A percentile compares a stretch with the other conserved stretches of the same genome.
These are phyloP conservation scores for Aristolochia fimbriata DNA, from an alignment of 164 flowering plant species.

Conservation along the genomic window DNA sequence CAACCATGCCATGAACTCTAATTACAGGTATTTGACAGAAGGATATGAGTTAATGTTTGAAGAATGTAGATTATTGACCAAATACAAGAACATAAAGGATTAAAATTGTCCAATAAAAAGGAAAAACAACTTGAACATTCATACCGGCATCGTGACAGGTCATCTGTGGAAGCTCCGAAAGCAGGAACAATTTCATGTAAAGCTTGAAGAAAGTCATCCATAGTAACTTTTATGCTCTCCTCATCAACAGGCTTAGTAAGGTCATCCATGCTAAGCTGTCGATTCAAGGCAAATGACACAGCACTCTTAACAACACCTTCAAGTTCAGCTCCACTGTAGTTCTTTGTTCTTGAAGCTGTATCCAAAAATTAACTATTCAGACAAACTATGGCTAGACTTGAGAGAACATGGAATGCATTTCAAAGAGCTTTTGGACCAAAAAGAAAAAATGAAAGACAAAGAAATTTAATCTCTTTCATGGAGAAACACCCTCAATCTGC, in stretches of 20 bases:
- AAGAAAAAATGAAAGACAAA: neutral
- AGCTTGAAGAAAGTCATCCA: conserved; percentile 87
- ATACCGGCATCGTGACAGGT: conserved; percentile 88
- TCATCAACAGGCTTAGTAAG: conserved; percentile 92
- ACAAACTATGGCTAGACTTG: no score
- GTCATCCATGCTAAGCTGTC: conserved; percentile 83
- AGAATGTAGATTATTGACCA: no score
- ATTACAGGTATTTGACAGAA: conserved; percentile 1
- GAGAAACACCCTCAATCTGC: no score
- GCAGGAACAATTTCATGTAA: conserved; percentile 78
- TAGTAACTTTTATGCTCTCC: conserved; percentile 87
- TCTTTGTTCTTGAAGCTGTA: conserved; percentile 95
- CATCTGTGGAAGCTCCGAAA: conserved; percentile 97
- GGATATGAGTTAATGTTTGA: no score
- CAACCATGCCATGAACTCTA: conserved; percentile 84
- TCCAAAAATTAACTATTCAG: neutral
- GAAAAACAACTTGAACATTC: no score
- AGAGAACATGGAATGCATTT: no score
- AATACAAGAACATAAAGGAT: no score
- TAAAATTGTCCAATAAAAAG: no score
- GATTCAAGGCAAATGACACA: conserved; percentile 85
- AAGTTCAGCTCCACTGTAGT: conserved; percentile 97
- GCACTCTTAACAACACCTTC: conserved; percentile 99
- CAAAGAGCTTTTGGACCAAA: neutral
- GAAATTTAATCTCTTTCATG: no score